phyloP scores from a whole-genome alignment of 768 basidiomycete genomes.

The Suillus ampliporus region DNA sequence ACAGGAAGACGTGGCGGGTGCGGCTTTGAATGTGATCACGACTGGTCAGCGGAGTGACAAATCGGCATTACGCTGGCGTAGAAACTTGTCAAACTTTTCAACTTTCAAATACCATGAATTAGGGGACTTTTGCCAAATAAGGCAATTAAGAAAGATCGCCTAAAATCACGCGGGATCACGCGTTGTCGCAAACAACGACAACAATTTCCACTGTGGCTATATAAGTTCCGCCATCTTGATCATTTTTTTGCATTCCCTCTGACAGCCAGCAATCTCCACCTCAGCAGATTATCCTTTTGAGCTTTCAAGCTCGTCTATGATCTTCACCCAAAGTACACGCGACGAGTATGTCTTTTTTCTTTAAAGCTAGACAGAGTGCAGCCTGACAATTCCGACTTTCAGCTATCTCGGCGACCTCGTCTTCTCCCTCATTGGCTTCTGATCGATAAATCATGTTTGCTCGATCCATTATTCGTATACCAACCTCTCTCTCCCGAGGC shows the following conservation, averaged over 20 bases:
- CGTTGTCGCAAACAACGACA: neutral
- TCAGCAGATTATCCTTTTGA: conserved; percentile 17
- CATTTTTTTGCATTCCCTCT: neutral
- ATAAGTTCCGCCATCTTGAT: conserved; percentile 10
- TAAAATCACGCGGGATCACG: neutral
- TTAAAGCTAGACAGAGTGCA: conserved; percentile 3
- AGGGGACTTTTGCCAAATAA: neutral
- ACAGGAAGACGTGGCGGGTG: neutral
- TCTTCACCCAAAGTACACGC: conserved; percentile 85
- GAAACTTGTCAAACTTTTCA: neutral
- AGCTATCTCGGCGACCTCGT: conserved; percentile 93
- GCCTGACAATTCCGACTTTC: conserved; percentile 29
- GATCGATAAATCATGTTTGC: conserved; percentile 55
- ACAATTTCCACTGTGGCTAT: conserved; percentile 6
- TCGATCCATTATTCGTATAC: conserved; percentile 56
- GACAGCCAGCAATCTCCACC: conserved; percentile 1
- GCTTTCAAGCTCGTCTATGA: conserved; percentile 59
- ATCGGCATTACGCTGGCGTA: neutral
- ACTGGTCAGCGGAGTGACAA: neutral
- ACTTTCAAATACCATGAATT: neutral
- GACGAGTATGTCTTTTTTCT: conserved; percentile 71
- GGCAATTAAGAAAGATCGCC: neutral
- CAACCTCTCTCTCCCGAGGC: conserved; percentile 54
- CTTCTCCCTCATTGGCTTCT: conserved; percentile 66
- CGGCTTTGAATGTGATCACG: neutral